These are phyloP conservation scores for Miamiensis avidus DNA, from an alignment of 169 alveolate species.

Conservation along the genomic window DNA sequence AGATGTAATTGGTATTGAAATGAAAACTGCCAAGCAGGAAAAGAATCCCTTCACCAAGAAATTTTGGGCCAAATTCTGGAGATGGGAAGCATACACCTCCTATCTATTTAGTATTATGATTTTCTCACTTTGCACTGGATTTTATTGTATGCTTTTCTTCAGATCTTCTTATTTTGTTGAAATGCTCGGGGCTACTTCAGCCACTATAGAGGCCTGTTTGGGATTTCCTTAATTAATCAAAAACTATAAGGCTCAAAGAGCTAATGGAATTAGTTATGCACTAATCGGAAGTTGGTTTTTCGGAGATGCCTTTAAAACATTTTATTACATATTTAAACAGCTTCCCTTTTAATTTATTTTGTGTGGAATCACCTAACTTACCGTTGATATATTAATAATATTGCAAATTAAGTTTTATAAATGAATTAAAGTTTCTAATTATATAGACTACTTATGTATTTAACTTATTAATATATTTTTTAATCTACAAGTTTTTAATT, in stretches of 20 bases:
- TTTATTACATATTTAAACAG: constrained; percentile 26
- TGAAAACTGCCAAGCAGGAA: not conserved
- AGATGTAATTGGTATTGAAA: not conserved
- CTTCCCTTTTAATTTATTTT: constrained; percentile 34
- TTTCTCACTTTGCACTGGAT: not conserved
- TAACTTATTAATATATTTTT: too few species aligned
- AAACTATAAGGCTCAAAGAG: constrained; percentile 23
- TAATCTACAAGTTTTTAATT: too few species aligned
- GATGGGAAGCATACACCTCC: constrained; percentile 9
- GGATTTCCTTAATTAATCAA: constrained; percentile 41
- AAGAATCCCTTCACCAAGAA: too few species aligned
- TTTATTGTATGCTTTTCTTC: not conserved
- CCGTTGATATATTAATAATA: constrained; percentile 39
- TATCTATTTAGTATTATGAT: constrained; percentile 2
- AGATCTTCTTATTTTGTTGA: constrained; percentile 7
- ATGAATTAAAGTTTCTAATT: too few species aligned
- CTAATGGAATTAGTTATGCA: constrained; percentile 31
- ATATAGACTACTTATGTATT: too few species aligned
- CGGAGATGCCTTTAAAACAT: constrained; percentile 44
- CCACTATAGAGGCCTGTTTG: constrained; percentile 15
- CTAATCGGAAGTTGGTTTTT: constrained; percentile 44
- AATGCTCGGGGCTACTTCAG: constrained; percentile 13
- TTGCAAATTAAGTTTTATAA: constrained; percentile 29
- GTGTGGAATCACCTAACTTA: constrained; percentile 37
- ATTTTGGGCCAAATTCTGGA: constrained; percentile 26